phyloP scores from a whole-genome alignment of 108 stramenopile genomes.

The Pseudonitzschia multiseries region DNA sequence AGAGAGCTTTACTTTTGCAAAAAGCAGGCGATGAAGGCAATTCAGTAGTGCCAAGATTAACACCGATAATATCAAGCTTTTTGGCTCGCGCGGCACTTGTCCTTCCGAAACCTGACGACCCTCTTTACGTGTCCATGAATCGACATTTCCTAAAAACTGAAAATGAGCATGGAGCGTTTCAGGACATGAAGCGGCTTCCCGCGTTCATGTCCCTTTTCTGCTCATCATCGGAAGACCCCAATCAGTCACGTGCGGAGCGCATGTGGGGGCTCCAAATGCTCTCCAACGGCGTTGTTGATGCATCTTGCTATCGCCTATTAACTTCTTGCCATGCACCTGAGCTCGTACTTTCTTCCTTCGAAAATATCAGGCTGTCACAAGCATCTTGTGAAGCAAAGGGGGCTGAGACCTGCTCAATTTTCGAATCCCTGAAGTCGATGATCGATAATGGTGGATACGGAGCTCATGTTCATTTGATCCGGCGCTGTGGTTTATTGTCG shows the following conservation, averaged over 20 bases:
- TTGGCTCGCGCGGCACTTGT: constrained; percentile 68
- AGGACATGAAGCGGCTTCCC: constrained; percentile 73
- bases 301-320: constrained; percentile 59
- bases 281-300: constrained; percentile 64
- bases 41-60: constrained; percentile 42
- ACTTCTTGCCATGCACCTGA: constrained; percentile 74
- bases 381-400: constrained; percentile 27
- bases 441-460: constrained; percentile 30
- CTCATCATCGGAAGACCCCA: constrained; percentile 51
- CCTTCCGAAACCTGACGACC: constrained; percentile 61
- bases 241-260: constrained; percentile 59
- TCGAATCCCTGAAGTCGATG: constrained; percentile 32
- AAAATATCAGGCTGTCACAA: constrained; percentile 24
- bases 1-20: constrained; percentile 54
- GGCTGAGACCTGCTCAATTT: constrained; percentile 34
- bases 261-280: constrained; percentile 67
- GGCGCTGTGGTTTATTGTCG: constrained; percentile 39
- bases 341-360: constrained; percentile 67
- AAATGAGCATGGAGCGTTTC: constrained; percentile 74
- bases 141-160: constrained; percentile 70
- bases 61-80: constrained; percentile 66
- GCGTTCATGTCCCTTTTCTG: constrained; percentile 82
- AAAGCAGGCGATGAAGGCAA: constrained; percentile 28
- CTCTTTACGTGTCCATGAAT: constrained; percentile 74
- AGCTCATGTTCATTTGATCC: constrained; percentile 30